Evolutionary conservation across 768 basidiomycete genomes (phyloP).

Genomic region (Leccinellum rugosiceps): DNA sequence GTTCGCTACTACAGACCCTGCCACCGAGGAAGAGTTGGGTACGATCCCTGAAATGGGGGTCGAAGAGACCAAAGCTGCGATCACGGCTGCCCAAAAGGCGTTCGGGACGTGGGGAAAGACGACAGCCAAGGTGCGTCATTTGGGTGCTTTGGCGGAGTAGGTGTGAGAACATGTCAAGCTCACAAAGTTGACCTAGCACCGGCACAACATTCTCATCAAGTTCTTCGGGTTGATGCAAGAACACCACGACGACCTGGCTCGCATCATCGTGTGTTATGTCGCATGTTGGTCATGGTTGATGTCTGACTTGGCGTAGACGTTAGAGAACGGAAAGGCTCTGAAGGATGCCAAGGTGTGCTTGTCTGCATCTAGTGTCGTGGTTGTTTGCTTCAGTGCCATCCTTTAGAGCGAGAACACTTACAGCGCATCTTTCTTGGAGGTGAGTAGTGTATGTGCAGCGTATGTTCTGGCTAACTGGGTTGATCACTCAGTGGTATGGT

Average conservation of each 20-base stretch:
- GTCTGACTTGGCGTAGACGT: slow-evolving; percentile 49
- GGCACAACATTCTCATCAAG: slow-evolving; percentile 82
- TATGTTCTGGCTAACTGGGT: slow-evolving; percentile 1
- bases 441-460: slow-evolving; percentile 29
- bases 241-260: slow-evolving; percentile 81
- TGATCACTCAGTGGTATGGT: slow-evolving; percentile 73
- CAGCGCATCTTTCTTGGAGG: slow-evolving; percentile 82
- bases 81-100: slow-evolving; percentile 74
- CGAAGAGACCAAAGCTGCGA: slow-evolving; percentile 79
- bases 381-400: not conserved
- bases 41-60: slow-evolving; percentile 87
- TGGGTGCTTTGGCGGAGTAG: not conserved
- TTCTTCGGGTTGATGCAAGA: slow-evolving; percentile 77
- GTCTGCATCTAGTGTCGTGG: not conserved
- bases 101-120: slow-evolving; percentile 87
- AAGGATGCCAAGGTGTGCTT: slow-evolving; percentile 67
- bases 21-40: slow-evolving; percentile 79
- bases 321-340: slow-evolving; percentile 95
- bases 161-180: not conserved
- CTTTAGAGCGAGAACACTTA: slow-evolving; percentile 77
- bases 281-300: not conserved
- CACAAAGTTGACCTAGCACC: slow-evolving; percentile 43
- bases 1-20: slow-evolving; percentile 64
- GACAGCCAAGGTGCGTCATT: slow-evolving; percentile 66
- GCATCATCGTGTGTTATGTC: slow-evolving; percentile 66